phyloP scores from a whole-genome alignment of 2,329 filamentous ascomycete species.

The Aspergillus aculeatinus region DNA sequence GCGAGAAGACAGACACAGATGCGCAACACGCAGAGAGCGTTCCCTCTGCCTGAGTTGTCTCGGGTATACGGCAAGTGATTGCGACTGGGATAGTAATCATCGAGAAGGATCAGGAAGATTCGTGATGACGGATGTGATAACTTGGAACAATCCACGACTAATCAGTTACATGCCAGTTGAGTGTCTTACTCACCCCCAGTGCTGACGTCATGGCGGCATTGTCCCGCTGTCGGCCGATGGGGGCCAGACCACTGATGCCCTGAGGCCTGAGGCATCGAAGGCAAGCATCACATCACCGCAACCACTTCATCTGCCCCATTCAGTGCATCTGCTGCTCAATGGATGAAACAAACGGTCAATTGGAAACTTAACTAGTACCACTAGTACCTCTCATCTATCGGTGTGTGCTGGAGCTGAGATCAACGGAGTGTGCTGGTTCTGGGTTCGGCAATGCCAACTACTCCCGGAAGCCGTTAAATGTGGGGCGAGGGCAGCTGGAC shows the following conservation, averaged over 20 bases:
- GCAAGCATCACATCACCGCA: background rate
- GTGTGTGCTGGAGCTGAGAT: background rate
- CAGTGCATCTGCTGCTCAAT: background rate
- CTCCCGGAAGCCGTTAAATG: conserved; percentile 3
- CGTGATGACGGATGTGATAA: background rate
- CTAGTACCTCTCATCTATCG: background rate
- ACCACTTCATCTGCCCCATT: background rate
- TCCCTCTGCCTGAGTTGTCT: too few relatives aligned
- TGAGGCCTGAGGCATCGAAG: background rate
- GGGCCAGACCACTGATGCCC: background rate
- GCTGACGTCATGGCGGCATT: conserved; percentile 3
- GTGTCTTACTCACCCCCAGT: too few relatives aligned
- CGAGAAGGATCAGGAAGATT: background rate
- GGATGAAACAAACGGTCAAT: background rate
- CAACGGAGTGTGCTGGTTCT: background rate
- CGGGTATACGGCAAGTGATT: too few relatives aligned
- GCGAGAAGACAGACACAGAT: too few relatives aligned
- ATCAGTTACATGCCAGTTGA: background rate
- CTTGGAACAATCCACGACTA: too few relatives aligned
- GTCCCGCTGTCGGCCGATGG: background rate
- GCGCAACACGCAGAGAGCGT: too few relatives aligned
- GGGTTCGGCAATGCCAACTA: background rate
- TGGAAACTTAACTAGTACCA: background rate
- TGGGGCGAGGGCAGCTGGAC: conserved; percentile 4
- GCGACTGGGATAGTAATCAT: background rate